Evolutionary conservation across 306 rosid species (phyloP), one percentile per base, ranked within the genome.

Genomic region (Begonia peltatifolia): DNA sequence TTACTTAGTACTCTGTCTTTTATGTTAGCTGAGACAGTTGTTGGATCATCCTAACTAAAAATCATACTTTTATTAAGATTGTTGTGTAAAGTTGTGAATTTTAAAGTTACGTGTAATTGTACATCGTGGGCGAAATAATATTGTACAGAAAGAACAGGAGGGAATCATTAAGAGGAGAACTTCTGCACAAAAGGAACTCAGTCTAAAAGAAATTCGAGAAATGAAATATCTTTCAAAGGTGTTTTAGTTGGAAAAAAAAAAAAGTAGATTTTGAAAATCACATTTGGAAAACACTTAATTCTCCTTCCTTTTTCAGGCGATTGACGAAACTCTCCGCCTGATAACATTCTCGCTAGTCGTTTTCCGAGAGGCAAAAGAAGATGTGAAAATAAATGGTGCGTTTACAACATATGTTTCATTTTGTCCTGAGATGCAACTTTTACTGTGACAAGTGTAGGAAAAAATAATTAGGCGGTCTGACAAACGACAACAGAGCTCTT

Each of bases 181-280:
- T 41, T 65, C 75, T 20, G 22, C 68, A 3, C 84, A 81, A 42
- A 68, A 61, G 36, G 80, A 77, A 23, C 13, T 84, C 35, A 57
- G 42, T 53, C 63, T 71, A 6, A 58, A n/a, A 62, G 94, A 79
- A 71, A 62, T 74, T 53, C 72, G 67, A 56, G 75, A 81, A 47
- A 84, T 84, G 89, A 52, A 64, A 12, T 84, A 73, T 56, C 78
- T 84, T 35, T 60, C 78, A 7, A 81, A 78, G 81, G 92, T 77
- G 55, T 0, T 25, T 25, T 6, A 6, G 4, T 0, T 5, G n/a
- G n/a, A n/a, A n/a, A n/a, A n/a, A n/a, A n/a, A n/a, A n/a, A 44
- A 0, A 10, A 10, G 48, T 0, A 44, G 0, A n/a, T 44, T 44
- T 44, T 44, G 48, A 44, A 0, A 3, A 30, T 3, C 38, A 30